A percentile compares a stretch with the other conserved stretches of the same genome.
phyloP scores from a whole-genome alignment of 2,329 filamentous ascomycete species.

The Cercospora sp. region DNA sequence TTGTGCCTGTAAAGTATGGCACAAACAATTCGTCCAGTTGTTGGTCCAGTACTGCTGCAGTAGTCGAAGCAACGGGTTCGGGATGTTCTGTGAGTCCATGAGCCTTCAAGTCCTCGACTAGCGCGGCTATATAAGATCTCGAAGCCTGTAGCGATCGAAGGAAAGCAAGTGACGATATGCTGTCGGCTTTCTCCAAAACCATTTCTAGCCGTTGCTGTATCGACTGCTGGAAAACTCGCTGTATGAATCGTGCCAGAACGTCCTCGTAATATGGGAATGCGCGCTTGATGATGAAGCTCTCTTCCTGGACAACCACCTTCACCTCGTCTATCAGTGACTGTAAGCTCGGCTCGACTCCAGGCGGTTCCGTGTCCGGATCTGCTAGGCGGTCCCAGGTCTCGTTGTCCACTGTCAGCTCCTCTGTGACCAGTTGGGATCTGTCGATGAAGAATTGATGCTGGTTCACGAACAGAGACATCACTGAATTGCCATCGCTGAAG shows the following conservation, averaged over 20 bases:
- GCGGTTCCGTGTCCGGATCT: conserved; percentile 89
- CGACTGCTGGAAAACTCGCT: conserved; percentile 95
- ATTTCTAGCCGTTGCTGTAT: conserved; percentile 95
- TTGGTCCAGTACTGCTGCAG: conserved; percentile 68
- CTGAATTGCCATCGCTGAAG: conserved; percentile 93
- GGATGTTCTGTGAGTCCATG: conserved; percentile 95
- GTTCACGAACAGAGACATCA: conserved; percentile 95
- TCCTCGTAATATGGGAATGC: conserved; percentile 97
- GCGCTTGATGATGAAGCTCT: conserved; percentile 93
- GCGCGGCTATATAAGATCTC: conserved; percentile 78
- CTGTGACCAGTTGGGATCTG: conserved; percentile 83
- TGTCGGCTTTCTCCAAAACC: conserved; percentile 91
- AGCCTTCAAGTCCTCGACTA: conserved; percentile 90
- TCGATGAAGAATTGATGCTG: conserved; percentile 99
- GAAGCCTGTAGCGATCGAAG: conserved; percentile 88
- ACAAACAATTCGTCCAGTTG: conserved; percentile 68
- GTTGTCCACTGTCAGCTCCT: conserved; percentile 75
- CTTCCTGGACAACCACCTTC: conserved; percentile 91
- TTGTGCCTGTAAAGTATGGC: conserved; percentile 65
- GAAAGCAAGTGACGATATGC: conserved; percentile 88
- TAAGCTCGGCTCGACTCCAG: conserved; percentile 85
- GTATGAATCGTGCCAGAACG: conserved; percentile 87
- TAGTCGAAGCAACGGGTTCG: conserved; percentile 83
- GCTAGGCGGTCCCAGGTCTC: conserved; percentile 84
- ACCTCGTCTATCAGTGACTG: conserved; percentile 94